Evolutionary conservation across 176 grass and related monocot genomes (phyloP), one percentile per base, ranked within the genome.

Genomic region (Musa acuminata): DNA sequence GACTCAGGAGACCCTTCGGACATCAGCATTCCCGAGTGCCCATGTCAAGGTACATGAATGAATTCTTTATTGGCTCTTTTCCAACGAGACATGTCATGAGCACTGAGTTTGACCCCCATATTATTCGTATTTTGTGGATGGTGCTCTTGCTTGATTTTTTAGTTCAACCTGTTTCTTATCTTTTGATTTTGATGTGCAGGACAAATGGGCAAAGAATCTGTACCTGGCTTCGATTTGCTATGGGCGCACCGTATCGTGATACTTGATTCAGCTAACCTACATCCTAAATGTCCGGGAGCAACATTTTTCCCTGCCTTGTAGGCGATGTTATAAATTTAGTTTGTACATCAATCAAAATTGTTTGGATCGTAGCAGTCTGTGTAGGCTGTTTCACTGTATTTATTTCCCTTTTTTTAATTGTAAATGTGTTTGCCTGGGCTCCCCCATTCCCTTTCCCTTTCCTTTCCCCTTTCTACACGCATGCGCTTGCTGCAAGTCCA

Each of bases 121-220:
- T 62, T 11, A n/a, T 62, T 43, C 4, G 35, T 43, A 43, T 43
- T 43, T 43, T 43, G 35, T 43, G 35, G 35, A 43, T 6, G 35
- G 35, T 43, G 35, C 35, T 29, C 29, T 43, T 0, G 35, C 35
- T 43, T 5, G 4, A 43, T 43, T 43, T 43, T 43, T 6, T 43
- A 20, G 19, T 25, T 58, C 16, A 17, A 53, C 13, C 10, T 17
- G 19, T 19, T 29, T 62, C 5, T 0, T 62, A 21, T 57, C 10
- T 19, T 72, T 23, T 23, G 11, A 19, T 49, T 27, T 58, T 74
- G 72, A 11, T 29, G 51, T 55, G 72, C 72, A 74, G 72, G 72
- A 74, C 25, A 74, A 74, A 55, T 74, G 72, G 72, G 72, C 72
- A 8, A 74, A 74, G 53, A 74, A 74, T 74, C 52, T 74, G 1